Conservation (phyloP, 306 rosid genomes). For the Vigna radiata region DNA sequence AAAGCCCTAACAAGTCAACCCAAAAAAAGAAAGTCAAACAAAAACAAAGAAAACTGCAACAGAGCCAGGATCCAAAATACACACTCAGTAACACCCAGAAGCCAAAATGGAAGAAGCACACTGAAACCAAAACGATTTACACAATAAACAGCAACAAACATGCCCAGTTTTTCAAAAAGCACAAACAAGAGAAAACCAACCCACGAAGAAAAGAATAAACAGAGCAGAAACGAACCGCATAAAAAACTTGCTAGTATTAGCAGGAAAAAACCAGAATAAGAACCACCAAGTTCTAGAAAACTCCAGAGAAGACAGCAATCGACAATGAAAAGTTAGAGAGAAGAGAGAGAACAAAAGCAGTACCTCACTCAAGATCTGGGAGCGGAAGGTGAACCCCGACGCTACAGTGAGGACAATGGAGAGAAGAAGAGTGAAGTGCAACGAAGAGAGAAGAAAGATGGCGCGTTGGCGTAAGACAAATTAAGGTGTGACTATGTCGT, state of each 20-base stretch:
- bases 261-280: not conserved
- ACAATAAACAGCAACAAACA: conserved; percentile 19
- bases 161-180: conserved; percentile 14
- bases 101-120: conserved; percentile 20
- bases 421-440: not conserved
- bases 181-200: conserved; percentile 28
- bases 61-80: conserved; percentile 27
- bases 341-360: conserved; percentile 15
- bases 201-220: conserved; percentile 38
- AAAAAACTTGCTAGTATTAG: not conserved
- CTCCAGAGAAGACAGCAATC: not conserved
- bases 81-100: not conserved
- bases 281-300: not conserved
- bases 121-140: conserved; percentile 1
- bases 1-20: conserved; percentile 9
- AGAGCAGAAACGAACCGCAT: conserved; percentile 37
- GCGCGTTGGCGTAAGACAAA: conserved; percentile 65
- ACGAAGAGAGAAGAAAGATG: conserved; percentile 25
- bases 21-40: not conserved
- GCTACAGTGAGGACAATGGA: conserved; percentile 26
- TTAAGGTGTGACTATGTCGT: conserved; percentile 39
- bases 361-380: conserved; percentile 47
- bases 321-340: not conserved
- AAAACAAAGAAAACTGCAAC: conserved; percentile 16
- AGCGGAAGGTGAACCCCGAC: conserved; percentile 13